A percentile compares a stretch with the other conserved stretches of the same genome.
Evolutionary conservation across 2,329 filamentous ascomycete species (phyloP).

Genomic region (Immersiporthe knoxdaviesiana): DNA sequence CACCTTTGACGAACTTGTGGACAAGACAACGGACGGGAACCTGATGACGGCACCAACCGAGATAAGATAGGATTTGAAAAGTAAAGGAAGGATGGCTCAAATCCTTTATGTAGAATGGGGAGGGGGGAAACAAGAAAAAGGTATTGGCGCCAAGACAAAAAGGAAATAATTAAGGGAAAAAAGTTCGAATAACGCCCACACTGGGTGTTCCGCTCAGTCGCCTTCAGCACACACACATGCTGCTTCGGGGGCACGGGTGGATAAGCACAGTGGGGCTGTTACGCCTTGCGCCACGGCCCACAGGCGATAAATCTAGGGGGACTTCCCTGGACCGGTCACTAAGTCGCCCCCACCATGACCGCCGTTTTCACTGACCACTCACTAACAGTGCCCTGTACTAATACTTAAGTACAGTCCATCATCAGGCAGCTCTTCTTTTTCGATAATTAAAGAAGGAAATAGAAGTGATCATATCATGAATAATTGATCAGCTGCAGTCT

Average conservation of each 20-base stretch:
- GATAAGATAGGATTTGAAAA: background rate
- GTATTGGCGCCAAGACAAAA: background rate
- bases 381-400: too few relatives aligned
- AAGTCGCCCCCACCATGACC: background rate
- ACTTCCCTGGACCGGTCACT: background rate
- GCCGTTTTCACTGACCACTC: background rate
- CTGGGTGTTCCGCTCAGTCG: background rate
- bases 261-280: background rate
- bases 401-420: too few relatives aligned
- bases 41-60: constrained; percentile 6
- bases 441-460: too few relatives aligned
- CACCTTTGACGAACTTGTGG: background rate
- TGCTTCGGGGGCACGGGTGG: background rate
- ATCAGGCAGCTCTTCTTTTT: too few relatives aligned
- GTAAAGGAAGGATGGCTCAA: background rate
- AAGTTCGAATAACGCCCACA: background rate
- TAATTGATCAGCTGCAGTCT: background rate
- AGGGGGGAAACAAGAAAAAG: too few relatives aligned
- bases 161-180: constrained; percentile 4
- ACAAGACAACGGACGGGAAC: background rate
- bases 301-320: background rate
- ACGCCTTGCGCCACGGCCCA: background rate
- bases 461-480: background rate
- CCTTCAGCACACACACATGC: background rate
- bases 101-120: background rate